Percentiles rank a stretch among this genome's conserved stretches.
These are phyloP conservation scores for Knufia fluminis DNA, from an alignment of 2,329 filamentous ascomycete species.

Conservation along the genomic window DNA sequence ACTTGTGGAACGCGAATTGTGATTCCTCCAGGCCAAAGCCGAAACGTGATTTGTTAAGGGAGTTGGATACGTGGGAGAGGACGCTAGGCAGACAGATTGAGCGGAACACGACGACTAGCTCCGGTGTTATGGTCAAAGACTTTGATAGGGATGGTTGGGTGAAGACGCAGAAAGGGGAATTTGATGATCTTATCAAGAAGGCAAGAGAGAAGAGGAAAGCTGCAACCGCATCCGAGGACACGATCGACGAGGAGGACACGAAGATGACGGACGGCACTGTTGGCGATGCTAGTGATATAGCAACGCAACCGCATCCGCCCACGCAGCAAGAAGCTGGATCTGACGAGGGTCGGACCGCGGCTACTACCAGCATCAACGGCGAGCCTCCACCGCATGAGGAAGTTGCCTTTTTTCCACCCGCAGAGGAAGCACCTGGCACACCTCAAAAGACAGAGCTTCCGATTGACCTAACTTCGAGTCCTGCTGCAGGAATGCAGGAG, in stretches of 20 bases:
- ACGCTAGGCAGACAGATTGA: constrained; percentile 54
- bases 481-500: not conserved
- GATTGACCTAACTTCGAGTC: constrained; percentile 4
- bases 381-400: not conserved
- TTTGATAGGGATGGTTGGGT: constrained; percentile 77
- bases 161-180: constrained; percentile 61
- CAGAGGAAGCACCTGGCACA: not conserved
- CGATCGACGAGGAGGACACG: not conserved
- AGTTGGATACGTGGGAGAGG: constrained; percentile 78
- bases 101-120: constrained; percentile 25
- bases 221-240: not conserved
- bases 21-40: constrained; percentile 66
- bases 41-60: constrained; percentile 62
- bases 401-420: not conserved
- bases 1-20: constrained; percentile 94
- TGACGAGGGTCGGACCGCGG: not conserved
- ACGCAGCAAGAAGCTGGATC: not conserved
- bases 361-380: not conserved
- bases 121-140: constrained; percentile 67
- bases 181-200: constrained; percentile 67
- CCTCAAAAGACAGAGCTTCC: not conserved
- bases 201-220: constrained; percentile 45
- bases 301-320: not conserved
- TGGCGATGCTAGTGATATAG: too few species aligned
- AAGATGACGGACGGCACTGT: not conserved